Base-by-base conservation (phyloP, 169 alveolate genomes). In the Babesia caballi region DNA sequence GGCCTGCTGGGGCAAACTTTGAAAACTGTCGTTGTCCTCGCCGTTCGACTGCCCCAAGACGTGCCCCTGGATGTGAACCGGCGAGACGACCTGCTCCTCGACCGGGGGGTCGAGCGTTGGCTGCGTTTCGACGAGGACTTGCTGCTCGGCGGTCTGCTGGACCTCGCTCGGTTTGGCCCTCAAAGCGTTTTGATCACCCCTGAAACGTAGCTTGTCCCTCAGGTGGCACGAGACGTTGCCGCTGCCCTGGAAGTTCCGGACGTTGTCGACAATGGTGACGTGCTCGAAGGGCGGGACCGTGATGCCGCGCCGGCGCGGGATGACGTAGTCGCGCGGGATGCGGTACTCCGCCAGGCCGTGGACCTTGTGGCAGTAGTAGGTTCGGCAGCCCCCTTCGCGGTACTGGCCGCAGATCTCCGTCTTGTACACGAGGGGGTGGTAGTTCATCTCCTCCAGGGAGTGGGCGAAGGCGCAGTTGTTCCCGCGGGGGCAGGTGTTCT, bases 321-420 rank as follows among this genome's bases (percentile, higher is more conserved):
- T 70, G 27, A 87, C 86, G 40, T 80, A 91, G 44, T 82, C 81
- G 38, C 77, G 82, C 19, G 89, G 85, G 27, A 84, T 82, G 38
- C 95, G 88, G 67, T 73, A 83, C 69, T 91, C 95, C 30, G 95
- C 95, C 60, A 91, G 60, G 23, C 94, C 94, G 66, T 91, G 95
- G 49, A 91, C 89, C 73, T 81, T 66, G 52, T 85, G 94, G 67
- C 95, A 91, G 68, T 91, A 91, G 77, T 91, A 91, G 33, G 88
- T 90, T 67, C 85, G 86, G 78, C 95, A 91, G 36, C 81, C 84
- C 2, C 93, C 95, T 27, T 82, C 74, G 51, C 83, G 85, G 65
- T 85, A 91, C 32, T 85, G 83, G 40, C 58, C 71, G 67, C 95
- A 91, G 36, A 84, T 44, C 59, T 89, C 89, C 0, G 94, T 88